Evolutionary conservation across 2,329 filamentous ascomycete genomes (phyloP), one percentile per base, ranked within the genome.

Genomic region (Ambrosiella xylebori): DNA sequence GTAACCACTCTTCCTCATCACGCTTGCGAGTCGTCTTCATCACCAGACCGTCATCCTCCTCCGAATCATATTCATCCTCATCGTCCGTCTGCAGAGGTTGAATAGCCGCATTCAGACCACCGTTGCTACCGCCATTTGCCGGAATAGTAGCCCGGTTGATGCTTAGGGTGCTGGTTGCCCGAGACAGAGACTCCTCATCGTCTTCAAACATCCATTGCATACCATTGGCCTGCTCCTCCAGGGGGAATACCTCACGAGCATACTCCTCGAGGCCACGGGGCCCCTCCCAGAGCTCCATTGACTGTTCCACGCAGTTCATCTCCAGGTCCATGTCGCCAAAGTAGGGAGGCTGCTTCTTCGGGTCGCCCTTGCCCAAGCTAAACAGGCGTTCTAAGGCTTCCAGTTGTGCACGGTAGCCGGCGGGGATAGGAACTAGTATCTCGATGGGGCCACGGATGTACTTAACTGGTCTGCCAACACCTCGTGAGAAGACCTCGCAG

Each of bases 201-300:
- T 76, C 76, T 3, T 78, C 76, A 49, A 77, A 67, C 91, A 96
- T 97, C 93, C 93, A 98, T 13, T 85, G 88, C 66, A 93, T 73
- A 4, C 91, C 91, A 68, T 97, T 97, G 38, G 89, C 88, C 64
- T 90, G 85, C 71, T 98, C 93, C 69, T 98, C 93, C 11, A 96
- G 78, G 0, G 88, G 88, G 65, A 97, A 97, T 36, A 94, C 89
- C 68, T 97, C 93, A 54, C 86, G 78, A 1, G 91, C 91, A 68
- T 97, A 98, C 70, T 97, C 93, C 67, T 96, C 89, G 64, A 97
- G 78, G 37, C 88, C 86, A 57, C 93, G 78, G 63, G 88, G 88
- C 3, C 89, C 93, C 67, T 95, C 88, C 93, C 93, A 97, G 27
- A 98, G 73, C 64, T 85, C 78, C 61, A 91, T 74, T 0, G 90